Evolutionary conservation across 2,329 filamentous ascomycete species (phyloP).

Genomic region (Botrytis deweyae): DNA sequence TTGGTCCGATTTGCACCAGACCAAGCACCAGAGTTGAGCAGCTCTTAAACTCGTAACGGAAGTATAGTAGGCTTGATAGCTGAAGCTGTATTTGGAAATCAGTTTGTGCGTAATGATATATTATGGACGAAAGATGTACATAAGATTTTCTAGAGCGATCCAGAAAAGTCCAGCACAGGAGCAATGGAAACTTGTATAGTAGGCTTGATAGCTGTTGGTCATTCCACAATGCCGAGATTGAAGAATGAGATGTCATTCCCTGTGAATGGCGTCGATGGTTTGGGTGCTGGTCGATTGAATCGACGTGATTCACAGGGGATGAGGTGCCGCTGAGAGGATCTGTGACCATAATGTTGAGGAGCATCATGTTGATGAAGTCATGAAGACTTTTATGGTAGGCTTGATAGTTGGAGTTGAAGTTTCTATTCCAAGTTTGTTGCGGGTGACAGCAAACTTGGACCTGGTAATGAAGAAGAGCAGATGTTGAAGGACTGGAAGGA

Average conservation of each 20-base stretch:
- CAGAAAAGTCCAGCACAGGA: background rate
- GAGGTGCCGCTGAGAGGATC: background rate
- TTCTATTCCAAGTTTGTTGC: background rate
- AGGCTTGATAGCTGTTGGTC: background rate
- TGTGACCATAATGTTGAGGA: background rate
- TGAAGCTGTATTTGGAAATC: background rate
- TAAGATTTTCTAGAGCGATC: background rate
- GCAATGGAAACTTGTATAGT: background rate
- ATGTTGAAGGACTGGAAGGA: background rate
- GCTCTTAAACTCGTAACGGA: accelerated
- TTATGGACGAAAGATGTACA: accelerated
- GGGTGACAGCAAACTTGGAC: background rate
- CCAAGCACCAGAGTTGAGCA: background rate
- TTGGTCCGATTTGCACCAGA: background rate
- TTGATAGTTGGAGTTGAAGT: background rate
- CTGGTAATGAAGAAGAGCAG: background rate
- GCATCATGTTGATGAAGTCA: background rate
- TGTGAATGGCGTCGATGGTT: background rate
- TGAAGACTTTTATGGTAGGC: background rate
- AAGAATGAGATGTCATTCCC: background rate
- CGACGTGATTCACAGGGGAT: background rate
- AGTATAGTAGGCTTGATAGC: background rate
- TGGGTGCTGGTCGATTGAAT: background rate
- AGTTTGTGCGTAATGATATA: background rate
- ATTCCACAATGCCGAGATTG: background rate